A percentile compares a stretch with the other conserved stretches of the same genome.
phyloP scores from a whole-genome alignment of 78 protist genomes.

The Salpingoeca rosetta region DNA sequence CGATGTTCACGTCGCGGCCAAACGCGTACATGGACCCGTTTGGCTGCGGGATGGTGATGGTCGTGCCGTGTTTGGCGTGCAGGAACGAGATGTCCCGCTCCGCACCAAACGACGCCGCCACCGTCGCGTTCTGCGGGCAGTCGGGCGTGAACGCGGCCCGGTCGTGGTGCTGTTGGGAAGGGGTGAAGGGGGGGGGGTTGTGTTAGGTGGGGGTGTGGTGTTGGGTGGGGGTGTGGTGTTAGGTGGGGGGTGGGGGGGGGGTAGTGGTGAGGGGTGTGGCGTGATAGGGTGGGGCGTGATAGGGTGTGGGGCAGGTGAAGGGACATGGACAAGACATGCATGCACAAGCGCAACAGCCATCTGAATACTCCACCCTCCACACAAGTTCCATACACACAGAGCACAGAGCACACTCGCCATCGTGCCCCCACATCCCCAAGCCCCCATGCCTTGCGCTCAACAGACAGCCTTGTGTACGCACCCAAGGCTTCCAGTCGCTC shows the following conservation, averaged over 20 bases:
- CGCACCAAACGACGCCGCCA: not conserved
- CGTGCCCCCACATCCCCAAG: too few species aligned
- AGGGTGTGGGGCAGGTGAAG: too few species aligned
- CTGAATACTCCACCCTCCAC: too few species aligned
- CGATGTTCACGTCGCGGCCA: not conserved
- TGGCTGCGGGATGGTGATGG: not conserved
- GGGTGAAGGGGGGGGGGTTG: not conserved
- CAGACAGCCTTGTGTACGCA: too few species aligned
- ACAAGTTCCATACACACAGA: too few species aligned
- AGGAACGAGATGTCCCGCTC: not conserved
- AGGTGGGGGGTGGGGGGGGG: not conserved
- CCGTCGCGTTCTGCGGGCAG: not conserved
- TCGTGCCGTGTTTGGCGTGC: not conserved
- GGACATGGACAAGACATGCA: too few species aligned
- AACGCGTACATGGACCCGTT: not conserved
- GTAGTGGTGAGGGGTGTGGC: too few species aligned
- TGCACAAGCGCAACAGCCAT: too few species aligned
- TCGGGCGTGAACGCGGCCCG: not conserved
- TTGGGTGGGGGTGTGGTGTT: not conserved
- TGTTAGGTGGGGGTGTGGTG: not conserved
- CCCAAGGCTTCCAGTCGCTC: not conserved
- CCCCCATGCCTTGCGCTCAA: too few species aligned
- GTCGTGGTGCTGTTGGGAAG: not conserved
- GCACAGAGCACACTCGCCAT: too few species aligned
- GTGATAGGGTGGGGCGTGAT: too few species aligned